Conservation (phyloP, 768 basidiomycete genomes). For the Polyporus arcularius region DNA sequence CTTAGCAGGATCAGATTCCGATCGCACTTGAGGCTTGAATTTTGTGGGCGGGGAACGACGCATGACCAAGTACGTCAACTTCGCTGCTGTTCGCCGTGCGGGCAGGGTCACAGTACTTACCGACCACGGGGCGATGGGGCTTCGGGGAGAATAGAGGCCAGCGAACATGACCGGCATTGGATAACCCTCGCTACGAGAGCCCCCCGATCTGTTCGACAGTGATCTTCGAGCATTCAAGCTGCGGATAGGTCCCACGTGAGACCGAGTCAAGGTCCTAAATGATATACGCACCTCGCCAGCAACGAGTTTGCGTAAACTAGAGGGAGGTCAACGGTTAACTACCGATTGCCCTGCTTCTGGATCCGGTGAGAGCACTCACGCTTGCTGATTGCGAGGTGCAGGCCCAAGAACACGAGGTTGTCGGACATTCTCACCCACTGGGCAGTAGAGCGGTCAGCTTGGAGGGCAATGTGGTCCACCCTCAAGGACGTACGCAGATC, state of each 20-base stretch:
- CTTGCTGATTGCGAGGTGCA: constrained; percentile 28
- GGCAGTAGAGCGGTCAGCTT: background rate
- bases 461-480: background rate
- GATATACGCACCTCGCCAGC: constrained; percentile 11
- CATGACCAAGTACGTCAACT: background rate
- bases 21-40: too few species aligned
- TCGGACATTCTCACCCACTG: constrained; percentile 27
- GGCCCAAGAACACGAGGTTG: constrained; percentile 24
- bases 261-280: background rate
- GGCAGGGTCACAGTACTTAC: background rate
- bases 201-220: constrained; percentile 3
- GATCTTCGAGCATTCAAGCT: constrained; percentile 15
- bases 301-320: constrained; percentile 7
- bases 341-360: background rate
- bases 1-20: background rate
- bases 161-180: background rate
- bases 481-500: constrained; percentile 20
- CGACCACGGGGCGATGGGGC: background rate
- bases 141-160: background rate
- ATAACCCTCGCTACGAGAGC: background rate
- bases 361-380: constrained; percentile 11
- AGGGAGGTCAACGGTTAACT: background rate
- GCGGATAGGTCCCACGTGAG: background rate
- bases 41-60: background rate
- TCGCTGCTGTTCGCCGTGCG: background rate